phyloP scores from a whole-genome alignment of 306 rosid species.

The Acacia confusa region DNA sequence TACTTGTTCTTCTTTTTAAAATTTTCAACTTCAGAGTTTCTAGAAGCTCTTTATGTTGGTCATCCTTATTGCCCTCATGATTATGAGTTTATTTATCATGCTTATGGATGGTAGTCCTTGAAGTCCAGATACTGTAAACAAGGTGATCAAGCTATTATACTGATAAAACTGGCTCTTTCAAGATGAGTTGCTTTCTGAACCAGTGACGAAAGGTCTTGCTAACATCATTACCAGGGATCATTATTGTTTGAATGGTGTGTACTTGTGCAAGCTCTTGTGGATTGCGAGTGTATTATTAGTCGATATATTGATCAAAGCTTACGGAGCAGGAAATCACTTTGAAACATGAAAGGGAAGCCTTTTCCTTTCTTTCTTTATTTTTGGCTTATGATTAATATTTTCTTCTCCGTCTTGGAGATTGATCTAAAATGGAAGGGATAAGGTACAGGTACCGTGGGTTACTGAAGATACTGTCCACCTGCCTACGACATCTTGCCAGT shows the following conservation, averaged over 20 bases:
- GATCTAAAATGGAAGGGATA: slow-evolving; percentile 54
- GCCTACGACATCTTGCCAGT: not conserved
- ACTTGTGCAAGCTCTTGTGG: slow-evolving; percentile 61
- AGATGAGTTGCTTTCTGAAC: slow-evolving; percentile 53
- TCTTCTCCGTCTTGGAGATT: slow-evolving; percentile 17
- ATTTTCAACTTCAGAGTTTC: too few species aligned
- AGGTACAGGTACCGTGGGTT: slow-evolving; percentile 61
- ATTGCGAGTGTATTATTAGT: slow-evolving; percentile 44
- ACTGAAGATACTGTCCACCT: slow-evolving; percentile 50
- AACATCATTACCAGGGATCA: slow-evolving; percentile 48
- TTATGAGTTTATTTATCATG: too few species aligned
- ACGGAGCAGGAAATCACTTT: not conserved
- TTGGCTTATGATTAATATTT: not conserved
- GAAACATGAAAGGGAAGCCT: not conserved
- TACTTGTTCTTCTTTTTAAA: too few species aligned
- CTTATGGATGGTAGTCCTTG: too few species aligned
- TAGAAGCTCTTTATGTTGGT: too few species aligned
- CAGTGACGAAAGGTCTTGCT: slow-evolving; percentile 54
- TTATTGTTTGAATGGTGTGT: slow-evolving; percentile 77
- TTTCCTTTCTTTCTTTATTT: not conserved
- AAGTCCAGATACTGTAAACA: slow-evolving; percentile 55
- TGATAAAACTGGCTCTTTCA: slow-evolving; percentile 80
- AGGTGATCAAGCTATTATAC: slow-evolving; percentile 60
- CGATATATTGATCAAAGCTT: slow-evolving; percentile 25
- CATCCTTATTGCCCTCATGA: too few species aligned